A percentile compares a stretch with the other conserved stretches of the same genome.
Conservation (phyloP, 352 stramenopile species). For the Phytophthora ramorum region DNA sequence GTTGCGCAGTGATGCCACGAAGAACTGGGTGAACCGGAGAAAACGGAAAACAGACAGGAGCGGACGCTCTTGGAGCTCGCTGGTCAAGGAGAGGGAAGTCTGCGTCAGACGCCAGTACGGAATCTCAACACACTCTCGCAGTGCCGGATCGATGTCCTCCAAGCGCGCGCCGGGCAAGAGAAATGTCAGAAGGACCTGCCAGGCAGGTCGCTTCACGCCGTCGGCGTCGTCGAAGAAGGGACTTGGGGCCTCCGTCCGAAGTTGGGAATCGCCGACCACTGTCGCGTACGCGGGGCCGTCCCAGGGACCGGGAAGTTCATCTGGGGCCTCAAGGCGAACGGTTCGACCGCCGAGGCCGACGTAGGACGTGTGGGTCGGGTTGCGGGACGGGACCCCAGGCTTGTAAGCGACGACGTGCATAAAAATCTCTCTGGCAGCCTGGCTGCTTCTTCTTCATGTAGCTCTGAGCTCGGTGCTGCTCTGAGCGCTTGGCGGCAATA, state of each 20-base stretch:
- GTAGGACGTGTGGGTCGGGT: background rate
- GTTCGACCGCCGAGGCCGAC: constrained; percentile 1
- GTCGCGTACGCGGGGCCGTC: constrained; percentile 11
- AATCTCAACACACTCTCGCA: constrained; percentile 8
- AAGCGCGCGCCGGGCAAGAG: constrained; percentile 1
- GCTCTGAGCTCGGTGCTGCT: constrained; percentile 4
- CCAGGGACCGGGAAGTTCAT: background rate
- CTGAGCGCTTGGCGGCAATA: constrained; percentile 7
- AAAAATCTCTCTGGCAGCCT: constrained; percentile 10
- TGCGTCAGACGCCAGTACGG: constrained; percentile 10
- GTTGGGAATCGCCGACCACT: background rate
- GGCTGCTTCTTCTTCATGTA: constrained; percentile 16
- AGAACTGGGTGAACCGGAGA: constrained; percentile 9
- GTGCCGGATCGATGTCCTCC: background rate
- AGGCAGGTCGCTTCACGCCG: constrained; percentile 2
- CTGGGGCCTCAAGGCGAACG: constrained; percentile 1
- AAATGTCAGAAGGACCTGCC: constrained; percentile 1
- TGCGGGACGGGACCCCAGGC: background rate
- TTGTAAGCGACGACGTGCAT: constrained; percentile 1
- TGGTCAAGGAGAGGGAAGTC: background rate
- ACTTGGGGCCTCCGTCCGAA: background rate
- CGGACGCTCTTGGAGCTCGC: constrained; percentile 6
- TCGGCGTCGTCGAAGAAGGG: constrained; percentile 12
- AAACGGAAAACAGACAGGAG: constrained; percentile 14
- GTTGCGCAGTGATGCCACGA: background rate